Conservation (phyloP, 306 rosid species). For the Glycine latifolia region DNA sequence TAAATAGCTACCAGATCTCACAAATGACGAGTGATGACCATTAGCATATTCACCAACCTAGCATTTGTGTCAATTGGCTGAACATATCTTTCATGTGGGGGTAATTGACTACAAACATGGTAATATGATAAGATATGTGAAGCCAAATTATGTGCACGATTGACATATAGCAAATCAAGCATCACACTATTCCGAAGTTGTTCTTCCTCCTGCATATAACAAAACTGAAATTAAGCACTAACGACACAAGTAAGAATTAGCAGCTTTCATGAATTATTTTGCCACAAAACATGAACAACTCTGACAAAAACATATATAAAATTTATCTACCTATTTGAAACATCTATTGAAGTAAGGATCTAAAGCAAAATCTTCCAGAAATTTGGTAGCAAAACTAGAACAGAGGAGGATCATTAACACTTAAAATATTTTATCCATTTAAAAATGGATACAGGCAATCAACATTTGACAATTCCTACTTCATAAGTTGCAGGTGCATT, state of each 20-base stretch:
- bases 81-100: conserved; percentile 49
- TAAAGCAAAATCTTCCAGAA: conserved; percentile 23
- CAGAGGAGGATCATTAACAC: conserved; percentile 17
- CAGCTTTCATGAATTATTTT: conserved; percentile 16
- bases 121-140: conserved; percentile 53
- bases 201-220: conserved; percentile 72
- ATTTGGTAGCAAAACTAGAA: conserved; percentile 35
- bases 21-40: conserved; percentile 12
- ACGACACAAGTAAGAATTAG: not conserved
- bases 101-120: conserved; percentile 45
- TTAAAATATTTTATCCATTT: not conserved
- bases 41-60: conserved; percentile 59
- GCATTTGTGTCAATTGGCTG: conserved; percentile 54
- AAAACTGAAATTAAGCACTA: conserved; percentile 44
- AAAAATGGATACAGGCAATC: conserved; percentile 22
- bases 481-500: conserved; percentile 24
- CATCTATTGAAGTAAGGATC: not conserved
- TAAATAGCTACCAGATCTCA: conserved; percentile 21
- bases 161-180: conserved; percentile 77
- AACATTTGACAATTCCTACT: conserved; percentile 37
- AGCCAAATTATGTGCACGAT: conserved; percentile 64
- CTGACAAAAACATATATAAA: not conserved
- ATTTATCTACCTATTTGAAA: conserved; percentile 35
- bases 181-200: conserved; percentile 67
- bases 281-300: conserved; percentile 17